phyloP scores from a whole-genome alignment of 352 stramenopile species.

The Pythium rishiriense region DNA sequence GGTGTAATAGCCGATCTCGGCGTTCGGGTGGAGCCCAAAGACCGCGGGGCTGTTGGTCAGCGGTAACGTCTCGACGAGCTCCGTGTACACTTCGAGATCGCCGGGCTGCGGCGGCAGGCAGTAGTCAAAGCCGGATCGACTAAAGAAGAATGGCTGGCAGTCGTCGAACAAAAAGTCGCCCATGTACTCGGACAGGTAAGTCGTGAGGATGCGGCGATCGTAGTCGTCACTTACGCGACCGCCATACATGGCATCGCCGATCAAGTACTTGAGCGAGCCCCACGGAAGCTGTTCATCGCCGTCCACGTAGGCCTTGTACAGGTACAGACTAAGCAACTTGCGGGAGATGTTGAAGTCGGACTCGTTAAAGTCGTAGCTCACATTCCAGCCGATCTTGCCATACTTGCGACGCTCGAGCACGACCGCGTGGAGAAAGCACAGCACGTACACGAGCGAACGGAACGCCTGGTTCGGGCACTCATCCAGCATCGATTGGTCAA shows the following conservation, averaged over 20 bases:
- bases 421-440: constrained; percentile 96
- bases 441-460: constrained; percentile 92
- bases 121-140: constrained; percentile 93
- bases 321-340: constrained; percentile 90
- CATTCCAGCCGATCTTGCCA: constrained; percentile 97
- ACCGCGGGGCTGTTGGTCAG: constrained; percentile 94
- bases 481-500: constrained; percentile 90
- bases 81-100: constrained; percentile 75
- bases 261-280: constrained; percentile 94
- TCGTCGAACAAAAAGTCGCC: constrained; percentile 96
- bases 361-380: constrained; percentile 97
- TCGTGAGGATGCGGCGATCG: constrained; percentile 94
- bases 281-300: constrained; percentile 93
- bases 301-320: constrained; percentile 93
- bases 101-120: constrained; percentile 54
- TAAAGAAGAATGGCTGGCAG: constrained; percentile 94
- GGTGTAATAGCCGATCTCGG: constrained; percentile 96
- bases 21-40: constrained; percentile 96
- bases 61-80: constrained; percentile 88
- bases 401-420: constrained; percentile 96
- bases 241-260: constrained; percentile 97
- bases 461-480: constrained; percentile 93
- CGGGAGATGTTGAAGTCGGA: constrained; percentile 95
- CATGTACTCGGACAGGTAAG: constrained; percentile 95
- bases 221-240: constrained; percentile 96